These are phyloP conservation scores for Paraleonurus japonicus DNA, from an alignment of 257 asterid species.

Conservation along the genomic window DNA sequence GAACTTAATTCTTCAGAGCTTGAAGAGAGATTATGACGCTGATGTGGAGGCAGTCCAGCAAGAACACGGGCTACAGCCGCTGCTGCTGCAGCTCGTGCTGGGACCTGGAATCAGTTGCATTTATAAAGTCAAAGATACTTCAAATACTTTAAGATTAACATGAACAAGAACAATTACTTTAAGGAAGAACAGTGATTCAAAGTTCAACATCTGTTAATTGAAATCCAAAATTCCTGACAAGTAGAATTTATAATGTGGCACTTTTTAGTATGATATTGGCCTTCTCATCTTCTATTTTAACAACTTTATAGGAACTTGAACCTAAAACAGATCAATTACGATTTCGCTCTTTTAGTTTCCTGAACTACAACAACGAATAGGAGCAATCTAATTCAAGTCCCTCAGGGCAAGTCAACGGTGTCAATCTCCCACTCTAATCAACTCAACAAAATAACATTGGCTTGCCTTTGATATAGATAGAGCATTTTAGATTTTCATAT, in stretches of 20 bases:
- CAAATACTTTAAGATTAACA: constrained; percentile 1
- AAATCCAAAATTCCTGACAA: not conserved
- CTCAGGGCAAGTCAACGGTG: not conserved
- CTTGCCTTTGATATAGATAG: not conserved
- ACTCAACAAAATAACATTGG: constrained; percentile 10
- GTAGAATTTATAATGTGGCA: not conserved
- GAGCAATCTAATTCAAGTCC: not conserved
- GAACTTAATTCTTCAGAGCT: constrained; percentile 86
- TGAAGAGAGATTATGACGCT: constrained; percentile 70
- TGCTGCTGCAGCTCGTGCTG: constrained; percentile 98
- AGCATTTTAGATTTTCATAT: not conserved
- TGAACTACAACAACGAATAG: not conserved
- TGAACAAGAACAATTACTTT: not conserved
- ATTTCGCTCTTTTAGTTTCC: not conserved
- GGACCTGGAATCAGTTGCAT: constrained; percentile 56
- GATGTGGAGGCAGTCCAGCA: constrained; percentile 93
- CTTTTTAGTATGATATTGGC: not conserved
- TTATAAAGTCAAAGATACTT: constrained; percentile 9
- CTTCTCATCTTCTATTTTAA: constrained; percentile 7
- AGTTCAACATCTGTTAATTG: not conserved
- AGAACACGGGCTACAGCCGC: constrained; percentile 95
- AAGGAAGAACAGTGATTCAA: constrained; percentile 1
- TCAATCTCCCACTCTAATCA: constrained; percentile 8
- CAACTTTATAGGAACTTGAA: constrained; percentile 8
- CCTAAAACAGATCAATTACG: not conserved